A percentile compares a stretch with the other conserved stretches of the same genome.
phyloP scores from a whole-genome alignment of 345 rosid species.

The Passiflora organensis region DNA sequence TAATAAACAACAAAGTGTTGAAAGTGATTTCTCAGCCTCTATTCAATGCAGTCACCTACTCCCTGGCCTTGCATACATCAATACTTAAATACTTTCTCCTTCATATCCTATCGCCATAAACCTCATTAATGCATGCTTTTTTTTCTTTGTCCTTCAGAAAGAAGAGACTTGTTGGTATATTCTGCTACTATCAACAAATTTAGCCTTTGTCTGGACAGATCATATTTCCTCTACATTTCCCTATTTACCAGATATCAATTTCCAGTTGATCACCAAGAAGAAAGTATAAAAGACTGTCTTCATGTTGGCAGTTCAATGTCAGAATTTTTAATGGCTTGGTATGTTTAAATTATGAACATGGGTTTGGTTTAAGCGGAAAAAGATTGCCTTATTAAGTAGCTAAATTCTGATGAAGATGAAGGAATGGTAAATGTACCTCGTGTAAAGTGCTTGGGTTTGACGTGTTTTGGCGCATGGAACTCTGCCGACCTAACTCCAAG shows the following conservation, averaged over 20 bases:
- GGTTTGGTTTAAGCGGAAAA: no score
- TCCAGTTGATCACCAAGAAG: background rate
- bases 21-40: constrained; percentile 27
- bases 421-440: background rate
- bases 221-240: background rate
- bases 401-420: background rate
- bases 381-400: background rate
- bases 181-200: no score
- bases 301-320: background rate
- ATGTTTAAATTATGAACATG: background rate
- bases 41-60: constrained; percentile 18
- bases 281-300: background rate
- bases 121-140: background rate
- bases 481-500: constrained; percentile 20
- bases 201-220: background rate
- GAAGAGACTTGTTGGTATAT: background rate
- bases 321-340: background rate
- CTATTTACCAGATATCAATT: background rate
- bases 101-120: background rate
- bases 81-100: background rate
- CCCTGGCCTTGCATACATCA: background rate
- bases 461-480: constrained; percentile 15
- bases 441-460: constrained; percentile 7
- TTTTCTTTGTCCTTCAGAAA: background rate
- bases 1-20: constrained; percentile 9